Conservation (phyloP, 108 stramenopile genomes). For the Cyclotella baltica region DNA sequence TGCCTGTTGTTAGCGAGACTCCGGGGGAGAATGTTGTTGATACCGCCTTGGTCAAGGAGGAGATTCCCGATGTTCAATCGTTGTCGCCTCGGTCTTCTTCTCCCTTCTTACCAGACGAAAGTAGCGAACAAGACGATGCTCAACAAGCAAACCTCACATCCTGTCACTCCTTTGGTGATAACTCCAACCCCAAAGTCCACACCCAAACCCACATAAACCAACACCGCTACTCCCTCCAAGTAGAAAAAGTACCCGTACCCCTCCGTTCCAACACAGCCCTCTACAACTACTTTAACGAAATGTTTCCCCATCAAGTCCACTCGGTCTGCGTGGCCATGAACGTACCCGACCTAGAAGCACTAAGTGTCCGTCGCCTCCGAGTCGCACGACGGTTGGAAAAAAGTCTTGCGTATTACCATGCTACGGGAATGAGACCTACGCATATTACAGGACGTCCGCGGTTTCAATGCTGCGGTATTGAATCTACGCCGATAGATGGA, state of each 20-base stretch:
- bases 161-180: slow-evolving; percentile 38
- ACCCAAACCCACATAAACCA: slow-evolving; percentile 39
- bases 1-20: slow-evolving; percentile 24
- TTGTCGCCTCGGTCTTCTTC: slow-evolving; percentile 28
- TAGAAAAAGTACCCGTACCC: slow-evolving; percentile 86
- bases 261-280: slow-evolving; percentile 83
- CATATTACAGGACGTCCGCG: slow-evolving; percentile 84
- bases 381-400: slow-evolving; percentile 82
- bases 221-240: slow-evolving; percentile 80
- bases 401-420: slow-evolving; percentile 78
- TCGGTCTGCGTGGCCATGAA: slow-evolving; percentile 79
- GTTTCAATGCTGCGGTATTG: slow-evolving; percentile 70
- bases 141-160: neutral
- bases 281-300: slow-evolving; percentile 84
- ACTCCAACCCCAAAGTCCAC: slow-evolving; percentile 30
- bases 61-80: neutral
- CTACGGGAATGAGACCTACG: slow-evolving; percentile 75
- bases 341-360: slow-evolving; percentile 80
- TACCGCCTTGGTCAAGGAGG: neutral
- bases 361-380: slow-evolving; percentile 62
- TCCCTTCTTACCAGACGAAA: slow-evolving; percentile 35
- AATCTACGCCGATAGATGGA: slow-evolving; percentile 65
- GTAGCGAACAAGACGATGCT: slow-evolving; percentile 46
- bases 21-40: neutral
- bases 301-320: slow-evolving; percentile 89